phyloP scores from a whole-genome alignment of 352 stramenopile genomes.

The Pythium pyrilobum region DNA sequence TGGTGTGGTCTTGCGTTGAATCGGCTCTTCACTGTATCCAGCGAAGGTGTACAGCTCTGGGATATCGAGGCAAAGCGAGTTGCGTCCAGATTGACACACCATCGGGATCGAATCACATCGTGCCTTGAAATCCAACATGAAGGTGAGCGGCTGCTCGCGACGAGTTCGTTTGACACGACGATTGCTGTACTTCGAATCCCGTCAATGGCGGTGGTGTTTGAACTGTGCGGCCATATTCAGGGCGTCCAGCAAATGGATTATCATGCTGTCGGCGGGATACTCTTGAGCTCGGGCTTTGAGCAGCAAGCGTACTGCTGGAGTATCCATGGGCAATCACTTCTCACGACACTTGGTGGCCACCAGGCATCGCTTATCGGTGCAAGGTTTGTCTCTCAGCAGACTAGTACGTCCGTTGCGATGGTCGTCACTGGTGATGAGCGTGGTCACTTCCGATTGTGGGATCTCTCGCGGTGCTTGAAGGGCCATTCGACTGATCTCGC shows the following conservation, averaged over 20 bases:
- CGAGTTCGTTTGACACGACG: conserved; percentile 70
- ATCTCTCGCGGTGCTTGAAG: conserved; percentile 51
- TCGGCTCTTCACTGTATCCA: conserved; percentile 23
- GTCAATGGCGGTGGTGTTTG: conserved; percentile 36
- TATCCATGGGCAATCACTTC: conserved; percentile 32
- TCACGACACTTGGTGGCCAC: conserved; percentile 60
- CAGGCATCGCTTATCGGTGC: conserved; percentile 62
- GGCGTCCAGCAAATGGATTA: conserved; percentile 65
- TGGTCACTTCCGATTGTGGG: conserved; percentile 78
- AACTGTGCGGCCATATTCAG: conserved; percentile 59
- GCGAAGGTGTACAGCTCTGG: conserved; percentile 47
- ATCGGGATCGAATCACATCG: conserved; percentile 49
- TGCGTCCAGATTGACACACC: conserved; percentile 24
- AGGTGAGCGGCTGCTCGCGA: conserved; percentile 42
- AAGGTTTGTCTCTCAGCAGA: conserved; percentile 42
- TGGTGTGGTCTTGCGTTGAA: conserved; percentile 49
- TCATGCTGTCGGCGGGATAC: conserved; percentile 23
- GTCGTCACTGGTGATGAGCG: conserved; percentile 65
- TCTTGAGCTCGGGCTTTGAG: conserved; percentile 79
- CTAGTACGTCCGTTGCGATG: conserved; percentile 4
- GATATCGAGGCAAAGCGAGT: conserved; percentile 45
- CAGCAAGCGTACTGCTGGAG: conserved; percentile 82
- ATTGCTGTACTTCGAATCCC: conserved; percentile 69
- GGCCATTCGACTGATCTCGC: conserved; percentile 29
- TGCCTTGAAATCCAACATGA: conserved; percentile 48